Evolutionary conservation across 345 rosid species (phyloP).

Genomic region (Eucalyptus shirleyi): DNA sequence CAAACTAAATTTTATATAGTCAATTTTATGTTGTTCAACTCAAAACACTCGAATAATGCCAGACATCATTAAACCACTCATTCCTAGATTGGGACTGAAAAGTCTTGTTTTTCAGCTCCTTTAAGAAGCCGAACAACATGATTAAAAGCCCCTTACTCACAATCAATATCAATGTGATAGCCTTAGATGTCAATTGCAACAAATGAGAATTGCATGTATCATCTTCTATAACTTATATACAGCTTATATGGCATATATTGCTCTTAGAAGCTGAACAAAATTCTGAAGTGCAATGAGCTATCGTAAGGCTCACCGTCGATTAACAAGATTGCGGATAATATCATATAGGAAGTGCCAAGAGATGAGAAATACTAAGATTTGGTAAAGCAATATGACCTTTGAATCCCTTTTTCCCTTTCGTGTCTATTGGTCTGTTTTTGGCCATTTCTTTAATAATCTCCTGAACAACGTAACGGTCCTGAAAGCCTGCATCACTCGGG

Average conservation of each 20-base stretch:
- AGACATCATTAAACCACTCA: neutral
- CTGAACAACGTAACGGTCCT: conserved; percentile 92
- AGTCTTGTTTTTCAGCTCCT: neutral
- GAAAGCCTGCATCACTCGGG: conserved; percentile 96
- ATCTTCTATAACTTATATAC: neutral
- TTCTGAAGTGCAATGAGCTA: neutral
- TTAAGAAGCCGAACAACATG: neutral
- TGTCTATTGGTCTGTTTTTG: conserved; percentile 84
- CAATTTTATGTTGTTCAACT: neutral
- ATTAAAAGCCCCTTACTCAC: neutral
- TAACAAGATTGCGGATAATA: neutral
- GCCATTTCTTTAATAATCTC: conserved; percentile 99
- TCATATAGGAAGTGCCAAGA: neutral
- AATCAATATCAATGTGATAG: neutral
- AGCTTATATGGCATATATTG: neutral
- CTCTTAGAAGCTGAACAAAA: neutral
- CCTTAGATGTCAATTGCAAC: neutral
- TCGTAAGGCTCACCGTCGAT: neutral
- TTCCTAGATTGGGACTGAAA: neutral
- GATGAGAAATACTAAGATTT: neutral
- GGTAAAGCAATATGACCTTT: conserved; percentile 39
- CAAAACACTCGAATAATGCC: neutral
- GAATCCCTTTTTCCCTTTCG: conserved; percentile 73
- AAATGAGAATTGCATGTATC: neutral
- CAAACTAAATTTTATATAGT: neutral